Evolutionary conservation across 257 asterid species (phyloP), one percentile per base, ranked within the genome.

Genomic region (Eucommia ulmoides): DNA sequence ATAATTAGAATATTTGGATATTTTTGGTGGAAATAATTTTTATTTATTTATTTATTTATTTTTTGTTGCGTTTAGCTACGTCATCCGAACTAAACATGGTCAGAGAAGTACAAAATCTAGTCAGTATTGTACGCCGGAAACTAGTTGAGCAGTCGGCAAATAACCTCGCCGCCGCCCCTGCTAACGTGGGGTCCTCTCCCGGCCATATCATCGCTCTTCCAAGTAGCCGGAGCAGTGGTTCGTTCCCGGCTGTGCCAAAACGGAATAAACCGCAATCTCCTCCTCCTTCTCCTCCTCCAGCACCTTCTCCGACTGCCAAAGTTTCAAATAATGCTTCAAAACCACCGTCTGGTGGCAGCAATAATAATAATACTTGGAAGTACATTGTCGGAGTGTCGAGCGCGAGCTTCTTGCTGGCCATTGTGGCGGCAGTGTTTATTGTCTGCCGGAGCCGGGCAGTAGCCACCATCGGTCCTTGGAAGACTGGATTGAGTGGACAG

Each of bases 401-500:
- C 41, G 65, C 67, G 8, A 33, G 56, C 52, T 55, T 86, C 65
- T 44, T 74, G 54, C 47, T 83, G 47, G 24, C 75, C 49, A 44
- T 51, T 65, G 66, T 48, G 22, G 52, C 45, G 12, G 59, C 63
- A 29, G 10, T 80, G 52, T 26, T 81, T 42, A 17, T 71, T 50
- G 19, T 70, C 53, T 67, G 75, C 58, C 67, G 76, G 77, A 78
- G 84, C 65, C 66, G 74, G 72, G 80, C 84, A n/a, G 88, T 77
- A 20, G 68, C 53, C 59, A 63, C 71, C 3, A 82, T 91, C 3
- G 61, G 80, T 25, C 89, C 99, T 41, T 91, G 97, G 99, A 91
- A 72, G 69, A 79, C 82, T 33, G 95, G 95, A 53, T 68, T 91
- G 71, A 91, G 97, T 65, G 94, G 94, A 48, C 97, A 91, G 72